Conservation (phyloP, 495 filamentous ascomycete species). For the Pyrenopolyporus hunteri region DNA sequence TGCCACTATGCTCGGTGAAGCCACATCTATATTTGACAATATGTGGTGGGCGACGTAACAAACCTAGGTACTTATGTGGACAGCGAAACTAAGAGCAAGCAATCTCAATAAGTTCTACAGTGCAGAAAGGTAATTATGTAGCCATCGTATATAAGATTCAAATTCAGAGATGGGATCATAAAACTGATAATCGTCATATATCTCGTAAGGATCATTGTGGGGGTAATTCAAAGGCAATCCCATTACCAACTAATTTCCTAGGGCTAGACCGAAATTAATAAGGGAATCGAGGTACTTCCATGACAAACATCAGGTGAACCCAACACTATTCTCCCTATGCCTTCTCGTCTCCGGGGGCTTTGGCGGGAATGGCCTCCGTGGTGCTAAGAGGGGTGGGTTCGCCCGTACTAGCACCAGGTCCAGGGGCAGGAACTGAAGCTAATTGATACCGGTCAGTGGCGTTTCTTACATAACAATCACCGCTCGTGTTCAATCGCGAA, state of each 20-base stretch:
- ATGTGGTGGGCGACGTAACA: too few relatives aligned
- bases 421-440: constrained; percentile 32
- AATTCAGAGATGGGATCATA: background rate
- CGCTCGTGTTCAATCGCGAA: constrained; percentile 1
- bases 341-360: constrained; percentile 34
- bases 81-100: too few relatives aligned
- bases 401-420: constrained; percentile 30
- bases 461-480: background rate
- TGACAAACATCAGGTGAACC: constrained; percentile 12
- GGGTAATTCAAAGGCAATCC: too few relatives aligned
- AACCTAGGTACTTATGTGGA: too few relatives aligned
- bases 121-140: background rate
- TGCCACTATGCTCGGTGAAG: too few relatives aligned
- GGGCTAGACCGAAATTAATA: constrained; percentile 16
- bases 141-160: too few relatives aligned
- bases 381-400: constrained; percentile 25
- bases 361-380: constrained; percentile 29
- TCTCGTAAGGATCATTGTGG: too few relatives aligned
- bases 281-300: constrained; percentile 21
- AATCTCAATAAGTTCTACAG: too few relatives aligned
- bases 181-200: too few relatives aligned
- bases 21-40: too few relatives aligned
- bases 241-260: constrained; percentile 7
- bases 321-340: constrained; percentile 2
- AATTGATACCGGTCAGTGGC: background rate